phyloP scores from a whole-genome alignment of 2,329 filamentous ascomycete species.

The Zymoseptoria ardabiliae region DNA sequence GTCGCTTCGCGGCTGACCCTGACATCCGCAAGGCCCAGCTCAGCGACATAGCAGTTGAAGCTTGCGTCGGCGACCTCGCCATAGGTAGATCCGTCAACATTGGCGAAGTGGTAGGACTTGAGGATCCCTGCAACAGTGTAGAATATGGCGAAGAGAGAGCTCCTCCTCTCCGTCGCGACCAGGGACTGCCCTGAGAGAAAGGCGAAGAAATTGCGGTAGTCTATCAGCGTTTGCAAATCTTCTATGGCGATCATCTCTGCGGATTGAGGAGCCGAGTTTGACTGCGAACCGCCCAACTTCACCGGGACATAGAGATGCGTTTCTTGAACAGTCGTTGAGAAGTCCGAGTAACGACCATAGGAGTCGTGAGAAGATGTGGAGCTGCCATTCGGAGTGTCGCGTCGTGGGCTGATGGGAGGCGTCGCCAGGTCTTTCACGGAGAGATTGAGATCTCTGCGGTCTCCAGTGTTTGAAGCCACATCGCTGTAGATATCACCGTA shows the following conservation, averaged over 20 bases:
- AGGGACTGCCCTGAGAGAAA: constrained; percentile 57
- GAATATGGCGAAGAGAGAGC: constrained; percentile 53
- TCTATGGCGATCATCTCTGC: constrained; percentile 32
- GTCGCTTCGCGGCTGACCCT: constrained; percentile 79
- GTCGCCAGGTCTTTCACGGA: constrained; percentile 22
- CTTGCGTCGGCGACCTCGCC: constrained; percentile 56
- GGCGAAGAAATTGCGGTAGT: constrained; percentile 57
- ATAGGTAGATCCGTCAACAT: constrained; percentile 56
- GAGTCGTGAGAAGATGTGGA: constrained; percentile 29
- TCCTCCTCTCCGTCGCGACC: constrained; percentile 49
- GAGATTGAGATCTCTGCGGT: constrained; percentile 29
- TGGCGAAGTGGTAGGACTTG: constrained; percentile 52
- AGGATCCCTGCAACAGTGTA: constrained; percentile 53
- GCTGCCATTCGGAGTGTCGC: constrained; percentile 13
- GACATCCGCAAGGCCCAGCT: constrained; percentile 71
- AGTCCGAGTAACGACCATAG: constrained; percentile 40
- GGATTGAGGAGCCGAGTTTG: constrained; percentile 12
- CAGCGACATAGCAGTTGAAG: constrained; percentile 69
- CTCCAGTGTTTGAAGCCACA: constrained; percentile 18
- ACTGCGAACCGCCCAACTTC: constrained; percentile 36
- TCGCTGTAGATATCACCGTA: constrained; percentile 47
- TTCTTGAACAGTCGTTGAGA: constrained; percentile 44
- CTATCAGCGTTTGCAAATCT: constrained; percentile 49
- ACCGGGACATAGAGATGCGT: constrained; percentile 54
- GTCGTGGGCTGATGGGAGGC: constrained; percentile 24